Evolutionary conservation across 129 eudicot genomes (phyloP).

Genomic region (Tanacetum coccineum): DNA sequence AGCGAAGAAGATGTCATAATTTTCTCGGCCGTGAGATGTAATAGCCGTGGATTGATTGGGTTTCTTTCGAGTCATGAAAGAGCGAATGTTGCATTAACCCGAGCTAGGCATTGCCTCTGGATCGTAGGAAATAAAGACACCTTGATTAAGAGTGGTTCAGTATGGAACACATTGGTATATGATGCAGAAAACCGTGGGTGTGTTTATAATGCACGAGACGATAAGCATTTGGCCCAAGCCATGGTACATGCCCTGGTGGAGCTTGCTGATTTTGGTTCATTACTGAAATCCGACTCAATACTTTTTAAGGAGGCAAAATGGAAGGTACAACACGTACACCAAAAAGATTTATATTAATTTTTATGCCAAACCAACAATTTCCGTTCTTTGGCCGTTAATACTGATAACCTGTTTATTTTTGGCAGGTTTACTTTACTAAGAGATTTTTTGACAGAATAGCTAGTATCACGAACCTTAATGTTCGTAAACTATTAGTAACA

Average conservation of each 20-base stretch:
- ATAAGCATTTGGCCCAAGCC: slow-evolving; percentile 42
- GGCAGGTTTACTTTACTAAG: slow-evolving; percentile 40
- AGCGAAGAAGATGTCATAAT: slow-evolving; percentile 74
- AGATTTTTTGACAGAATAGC: slow-evolving; percentile 25
- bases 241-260: slow-evolving; percentile 35
- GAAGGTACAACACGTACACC: slow-evolving; percentile 33
- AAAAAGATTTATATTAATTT: background rate
- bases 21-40: slow-evolving; percentile 62
- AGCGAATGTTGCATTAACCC: slow-evolving; percentile 68
- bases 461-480: slow-evolving; percentile 3
- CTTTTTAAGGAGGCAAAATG: slow-evolving; percentile 41
- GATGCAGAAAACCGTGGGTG: slow-evolving; percentile 67
- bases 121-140: slow-evolving; percentile 63
- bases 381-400: background rate
- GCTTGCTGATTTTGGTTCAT: slow-evolving; percentile 20
- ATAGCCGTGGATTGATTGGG: slow-evolving; percentile 52
- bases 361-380: too few species aligned
- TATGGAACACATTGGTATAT: slow-evolving; percentile 50
- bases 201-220: slow-evolving; percentile 42
- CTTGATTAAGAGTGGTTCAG: slow-evolving; percentile 43
- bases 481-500: slow-evolving; percentile 26
- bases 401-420: background rate
- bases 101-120: slow-evolving; percentile 82
- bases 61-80: slow-evolving; percentile 54
- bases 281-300: slow-evolving; percentile 23